These are phyloP conservation scores for Linderniella brevidens DNA, from an alignment of 257 asterid species.

Conservation along the genomic window DNA sequence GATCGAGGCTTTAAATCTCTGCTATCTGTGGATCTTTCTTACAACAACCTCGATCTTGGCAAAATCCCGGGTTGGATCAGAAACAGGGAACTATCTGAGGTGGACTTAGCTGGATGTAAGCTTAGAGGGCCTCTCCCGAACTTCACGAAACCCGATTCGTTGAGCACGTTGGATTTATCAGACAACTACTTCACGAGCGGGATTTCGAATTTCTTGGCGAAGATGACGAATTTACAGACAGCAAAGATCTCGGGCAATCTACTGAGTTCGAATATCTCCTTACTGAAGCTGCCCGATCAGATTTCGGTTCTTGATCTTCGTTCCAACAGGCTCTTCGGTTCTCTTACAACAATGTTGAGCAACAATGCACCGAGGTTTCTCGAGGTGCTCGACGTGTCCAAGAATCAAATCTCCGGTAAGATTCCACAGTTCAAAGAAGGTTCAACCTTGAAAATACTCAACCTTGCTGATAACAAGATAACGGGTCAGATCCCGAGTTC, in stretches of 20 bases:
- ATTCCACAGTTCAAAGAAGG: conserved; percentile 39
- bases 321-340: conserved; percentile 54
- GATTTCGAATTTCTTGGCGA: conserved; percentile 33
- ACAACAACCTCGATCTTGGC: conserved; percentile 41
- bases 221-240: conserved; percentile 36
- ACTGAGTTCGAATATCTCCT: conserved; percentile 38
- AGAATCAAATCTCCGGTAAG: conserved; percentile 46
- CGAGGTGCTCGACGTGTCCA: conserved; percentile 50
- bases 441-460: conserved; percentile 38
- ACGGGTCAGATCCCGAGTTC: conserved; percentile 57
- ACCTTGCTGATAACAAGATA: conserved; percentile 56
- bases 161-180: conserved; percentile 59
- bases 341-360: conserved; percentile 32
- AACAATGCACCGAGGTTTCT: conserved; percentile 24
- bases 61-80: conserved; percentile 63
- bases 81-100: conserved; percentile 44
- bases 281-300: conserved; percentile 44
- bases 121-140: conserved; percentile 55
- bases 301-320: conserved; percentile 48
- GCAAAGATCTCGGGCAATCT: conserved; percentile 53
- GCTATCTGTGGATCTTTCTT: conserved; percentile 62
- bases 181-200: conserved; percentile 56
- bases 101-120: conserved; percentile 61
- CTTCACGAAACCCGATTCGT: conserved; percentile 50
- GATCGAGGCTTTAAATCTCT: conserved; percentile 41